Evolutionary conservation across 148 eudicot genomes (phyloP), one percentile per base, ranked within the genome.

Genomic region (Agrostemma githago): DNA sequence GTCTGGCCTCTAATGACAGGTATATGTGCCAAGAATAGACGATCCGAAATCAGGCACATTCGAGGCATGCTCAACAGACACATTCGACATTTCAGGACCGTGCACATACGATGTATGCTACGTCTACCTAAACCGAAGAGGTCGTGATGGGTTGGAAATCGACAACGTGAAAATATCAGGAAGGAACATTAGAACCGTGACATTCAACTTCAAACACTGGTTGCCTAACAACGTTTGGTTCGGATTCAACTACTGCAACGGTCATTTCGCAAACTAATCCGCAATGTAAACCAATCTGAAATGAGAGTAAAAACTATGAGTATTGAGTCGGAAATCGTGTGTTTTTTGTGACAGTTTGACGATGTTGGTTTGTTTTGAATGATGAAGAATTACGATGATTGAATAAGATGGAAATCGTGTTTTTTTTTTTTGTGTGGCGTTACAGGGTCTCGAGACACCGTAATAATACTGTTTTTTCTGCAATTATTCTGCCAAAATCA

Each of bases 21-120:
- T 87, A 41, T 82, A 85, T 77, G 85, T 79, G 71, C 77, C 84
- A 60, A 83, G 88, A 71, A 64, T 87, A 51, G 90, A 87, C 62
- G 79, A 87, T 71, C 90, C 88, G 4, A 38, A 59, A 19, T 57
- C 88, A 19, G 79, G 77, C n/a, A 74, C 80, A 16, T 87, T 87
- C 16, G 88, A 87, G 82, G 80, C 85, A 17, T 87, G 88, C 74
- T 87, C 88, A n/a, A 80, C 84, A 12, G 86, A 87, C 79, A 85
- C 88, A 41, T 87, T 83, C 59, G 77, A 81, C 40, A 62, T 87
- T 38, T 59, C 41, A 0, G 90, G 90, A 6, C 87, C 90, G 6
- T 87, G 88, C 71, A 78, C 83, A 14, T 77, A 76, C 7, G 80
- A 83, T 71, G 80, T 87, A 37, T 87, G 90, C 74, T 85, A 85